Evolutionary conservation across 1,139 yeast genomes (phyloP), one percentile per base, ranked within the genome.

Genomic region (Candida pseudoviswanathii): DNA sequence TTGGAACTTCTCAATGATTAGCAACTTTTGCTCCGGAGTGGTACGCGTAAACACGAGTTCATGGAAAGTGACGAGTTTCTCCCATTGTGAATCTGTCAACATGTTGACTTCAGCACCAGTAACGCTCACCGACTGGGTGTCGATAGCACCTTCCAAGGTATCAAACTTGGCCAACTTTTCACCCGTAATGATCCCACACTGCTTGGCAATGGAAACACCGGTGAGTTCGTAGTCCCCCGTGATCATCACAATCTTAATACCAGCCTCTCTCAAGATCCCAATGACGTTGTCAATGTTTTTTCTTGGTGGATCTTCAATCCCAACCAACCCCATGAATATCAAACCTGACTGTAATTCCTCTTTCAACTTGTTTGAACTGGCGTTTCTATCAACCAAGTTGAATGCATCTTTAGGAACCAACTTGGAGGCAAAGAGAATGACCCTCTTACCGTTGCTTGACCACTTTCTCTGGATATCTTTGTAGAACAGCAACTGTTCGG

Each of bases 141-240:
- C 54, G 26, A 7, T 11, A 10, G 34, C 50, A 8, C 24, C 26
- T 48, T 42, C 32, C 45, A 70, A 56, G 39, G 64, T 64, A 3
- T 59, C 57, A 36, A 60, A 58, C 6, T 53, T 56, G 48, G 67
- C 71, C n/a, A 72, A 62, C 3, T 51, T 51, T n/a, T 56, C 61
- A 27, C 58, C 55, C 2, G 74, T 63, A 22, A 75, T 55, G 43
- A 78, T 75, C n/a, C 78, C 78, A 59, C 76, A 70, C 52, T 73
- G 71, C 43, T 68, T 66, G 9, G 82, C 82, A 59, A 80, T 80
- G 2, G 82, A 73, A 42, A 72, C 66, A 4, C 82, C 85, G n/a
- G 84, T 80, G 32, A 76, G 62, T 53, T 75, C 78, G 55, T 72
- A 78, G 58, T 80, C 85, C 47, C 84, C 84, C 29, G 84, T 80